Base-by-base conservation (phyloP, 2,329 filamentous ascomycete species). In the Colletotrichum brevisporum region DNA sequence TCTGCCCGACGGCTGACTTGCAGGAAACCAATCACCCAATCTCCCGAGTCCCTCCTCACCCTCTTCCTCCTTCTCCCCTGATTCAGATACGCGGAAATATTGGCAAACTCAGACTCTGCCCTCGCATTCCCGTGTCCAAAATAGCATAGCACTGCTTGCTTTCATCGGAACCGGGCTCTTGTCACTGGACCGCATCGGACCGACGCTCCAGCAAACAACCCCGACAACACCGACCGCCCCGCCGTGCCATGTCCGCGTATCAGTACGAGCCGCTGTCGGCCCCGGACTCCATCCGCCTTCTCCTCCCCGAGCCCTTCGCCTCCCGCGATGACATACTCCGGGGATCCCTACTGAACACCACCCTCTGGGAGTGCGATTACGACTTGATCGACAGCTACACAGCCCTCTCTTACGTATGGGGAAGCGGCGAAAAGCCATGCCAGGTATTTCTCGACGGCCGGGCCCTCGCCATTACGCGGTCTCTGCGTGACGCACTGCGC, bases 371-470 rank as follows among this genome's bases (percentile, higher is more conserved):
- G 12, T 55, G 15, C 4, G 55, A 69, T 5, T 27, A 55, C 10
- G 62, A 66, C 43, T 43, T 69, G 50, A 43, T 66, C 51, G 66
- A 69, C 16, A 8, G 8, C 1, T 61, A 63, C 66, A 67, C 63
- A 60, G 74, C 74, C 16, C 58, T 77, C 41, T 77, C 75, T 2
- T 78, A 77, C 59, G 72, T 56, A 5, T 74, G 75, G 73, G 75
- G 74, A 0, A 60, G 66, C 10, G 51, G 70, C 15, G 53, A 45
- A 26, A 53, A 45, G 36, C 59, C 69, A 16, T 47, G 71, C n/a
- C n/a, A 50, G 18, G 74, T 76, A 6, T 6, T 62, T 3, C 45
- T 77, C 12, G 62, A 74, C 43, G 66, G 43, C 16, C 18, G 15
- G 5, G 10, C n/a, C 2, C 60, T 60, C 2, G 18, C 51, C 26